phyloP scores from a whole-genome alignment of 2,329 filamentous ascomycete genomes.

The Epicoccum sorghinum region DNA sequence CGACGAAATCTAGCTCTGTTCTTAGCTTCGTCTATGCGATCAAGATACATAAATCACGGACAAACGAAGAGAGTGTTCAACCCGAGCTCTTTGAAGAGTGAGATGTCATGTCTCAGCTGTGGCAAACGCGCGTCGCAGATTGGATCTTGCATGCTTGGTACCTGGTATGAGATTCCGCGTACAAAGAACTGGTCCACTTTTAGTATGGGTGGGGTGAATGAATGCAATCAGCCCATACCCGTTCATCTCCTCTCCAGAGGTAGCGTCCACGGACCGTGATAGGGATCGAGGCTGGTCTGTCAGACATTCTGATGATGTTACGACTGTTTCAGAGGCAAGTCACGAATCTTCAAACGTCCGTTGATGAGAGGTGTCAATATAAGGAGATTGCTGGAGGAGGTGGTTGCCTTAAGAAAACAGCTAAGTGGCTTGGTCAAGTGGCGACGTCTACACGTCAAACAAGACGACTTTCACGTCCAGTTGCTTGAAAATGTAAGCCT shows the following conservation, averaged over 20 bases:
- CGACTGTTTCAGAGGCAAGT: neutral
- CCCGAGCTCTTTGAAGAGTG: slow-evolving; percentile 17
- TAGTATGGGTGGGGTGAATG: no score
- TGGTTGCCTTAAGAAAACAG: slow-evolving; percentile 5
- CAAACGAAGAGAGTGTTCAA: slow-evolving; percentile 18
- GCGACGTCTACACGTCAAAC: neutral
- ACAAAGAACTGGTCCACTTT: slow-evolving; percentile 8
- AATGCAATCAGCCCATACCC: neutral
- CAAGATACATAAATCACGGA: neutral
- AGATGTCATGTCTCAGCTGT: slow-evolving; percentile 12
- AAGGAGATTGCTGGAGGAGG: neutral
- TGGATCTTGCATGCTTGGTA: slow-evolving; percentile 2
- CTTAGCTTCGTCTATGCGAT: neutral
- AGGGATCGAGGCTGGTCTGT: slow-evolving; percentile 3
- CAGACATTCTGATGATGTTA: neutral
- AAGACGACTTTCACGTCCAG: neutral
- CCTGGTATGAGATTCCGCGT: slow-evolving; percentile 13
- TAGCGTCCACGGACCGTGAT: slow-evolving; percentile 16
- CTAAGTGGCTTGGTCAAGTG: slow-evolving; percentile 5
- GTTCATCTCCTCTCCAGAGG: slow-evolving; percentile 14
- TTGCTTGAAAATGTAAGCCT: no score
- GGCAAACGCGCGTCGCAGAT: slow-evolving; percentile 11
- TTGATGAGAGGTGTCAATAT: neutral
- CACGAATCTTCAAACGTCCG: neutral
- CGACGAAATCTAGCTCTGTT: slow-evolving; percentile 7